Evolutionary conservation across 2,329 filamentous ascomycete genomes (phyloP).

Genomic region (Phaeosphaeriaceae sp.): DNA sequence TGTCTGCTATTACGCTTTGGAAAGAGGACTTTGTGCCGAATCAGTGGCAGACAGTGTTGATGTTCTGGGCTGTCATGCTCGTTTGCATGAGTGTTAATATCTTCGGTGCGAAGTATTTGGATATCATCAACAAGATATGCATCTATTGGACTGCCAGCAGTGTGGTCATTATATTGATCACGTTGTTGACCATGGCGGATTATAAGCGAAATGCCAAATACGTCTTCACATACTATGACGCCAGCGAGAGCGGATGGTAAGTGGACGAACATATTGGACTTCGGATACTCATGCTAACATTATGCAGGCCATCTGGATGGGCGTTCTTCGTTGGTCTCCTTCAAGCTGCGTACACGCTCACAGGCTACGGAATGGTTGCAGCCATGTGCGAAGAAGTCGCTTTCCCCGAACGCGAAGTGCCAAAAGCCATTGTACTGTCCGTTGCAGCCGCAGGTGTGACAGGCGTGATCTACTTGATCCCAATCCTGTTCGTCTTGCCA

Average conservation of each 20-base stretch:
- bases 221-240: slow-evolving; percentile 73
- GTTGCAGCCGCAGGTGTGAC: slow-evolving; percentile 72
- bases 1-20: slow-evolving; percentile 73
- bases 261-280: slow-evolving; percentile 12
- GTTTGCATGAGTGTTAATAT: slow-evolving; percentile 70
- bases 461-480: slow-evolving; percentile 72
- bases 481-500: slow-evolving; percentile 78
- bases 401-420: slow-evolving; percentile 71
- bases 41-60: slow-evolving; percentile 72
- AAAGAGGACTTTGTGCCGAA: slow-evolving; percentile 72
- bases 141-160: slow-evolving; percentile 74
- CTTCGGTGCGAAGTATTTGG: slow-evolving; percentile 67
- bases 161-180: slow-evolving; percentile 73
- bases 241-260: slow-evolving; percentile 68
- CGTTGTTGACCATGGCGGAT: slow-evolving; percentile 67
- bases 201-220: slow-evolving; percentile 65
- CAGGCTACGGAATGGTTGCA: slow-evolving; percentile 74
- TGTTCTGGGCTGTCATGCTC: slow-evolving; percentile 75
- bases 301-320: slow-evolving; percentile 67
- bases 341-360: slow-evolving; percentile 68
- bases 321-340: slow-evolving; percentile 75
- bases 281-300: slow-evolving; percentile 1
- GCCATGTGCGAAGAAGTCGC: slow-evolving; percentile 77
- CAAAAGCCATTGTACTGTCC: slow-evolving; percentile 73
- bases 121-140: slow-evolving; percentile 75